A percentile compares a stretch with the other conserved stretches of the same genome.
These are phyloP conservation scores for Psilocybe subaeruginosa DNA, from an alignment of 768 basidiomycete genomes.

Conservation along the genomic window DNA sequence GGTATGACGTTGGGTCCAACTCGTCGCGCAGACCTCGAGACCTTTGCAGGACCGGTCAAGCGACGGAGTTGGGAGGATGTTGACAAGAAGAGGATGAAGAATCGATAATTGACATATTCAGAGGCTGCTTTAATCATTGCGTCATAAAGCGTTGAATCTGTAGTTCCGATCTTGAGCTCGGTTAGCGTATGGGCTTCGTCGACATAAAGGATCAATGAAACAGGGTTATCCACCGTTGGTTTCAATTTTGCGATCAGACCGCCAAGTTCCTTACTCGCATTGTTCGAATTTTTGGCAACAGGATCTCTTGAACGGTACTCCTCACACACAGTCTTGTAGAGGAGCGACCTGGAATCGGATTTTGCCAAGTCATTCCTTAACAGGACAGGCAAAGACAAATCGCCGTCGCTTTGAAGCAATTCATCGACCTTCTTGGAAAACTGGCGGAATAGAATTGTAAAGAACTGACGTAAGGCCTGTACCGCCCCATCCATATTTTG, in stretches of 20 bases:
- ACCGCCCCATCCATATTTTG: not conserved
- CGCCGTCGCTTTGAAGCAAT: not conserved
- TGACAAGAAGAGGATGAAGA: not conserved
- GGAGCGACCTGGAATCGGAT: no score
- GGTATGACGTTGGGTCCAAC: not conserved
- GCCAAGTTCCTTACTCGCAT: slow-evolving; percentile 11
- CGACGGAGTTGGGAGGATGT: not conserved
- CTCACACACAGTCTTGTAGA: no score
- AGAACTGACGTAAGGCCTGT: not conserved
- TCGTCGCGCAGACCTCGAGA: not conserved
- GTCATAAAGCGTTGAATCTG: not conserved
- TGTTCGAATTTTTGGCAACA: no score
- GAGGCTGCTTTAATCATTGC: not conserved
- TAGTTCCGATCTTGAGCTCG: not conserved
- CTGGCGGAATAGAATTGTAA: not conserved
- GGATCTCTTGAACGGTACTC: no score
- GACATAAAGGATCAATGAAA: slow-evolving; percentile 10
- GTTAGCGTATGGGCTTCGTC: slow-evolving; percentile 8
- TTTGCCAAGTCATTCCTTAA: not conserved
- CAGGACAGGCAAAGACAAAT: no score
- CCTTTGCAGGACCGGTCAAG: not conserved
- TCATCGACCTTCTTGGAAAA: not conserved
- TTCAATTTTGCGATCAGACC: not conserved
- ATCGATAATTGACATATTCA: not conserved
- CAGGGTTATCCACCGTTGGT: not conserved